Base-by-base conservation (phyloP, 805 yeast species). In the Candida oleophila region DNA sequence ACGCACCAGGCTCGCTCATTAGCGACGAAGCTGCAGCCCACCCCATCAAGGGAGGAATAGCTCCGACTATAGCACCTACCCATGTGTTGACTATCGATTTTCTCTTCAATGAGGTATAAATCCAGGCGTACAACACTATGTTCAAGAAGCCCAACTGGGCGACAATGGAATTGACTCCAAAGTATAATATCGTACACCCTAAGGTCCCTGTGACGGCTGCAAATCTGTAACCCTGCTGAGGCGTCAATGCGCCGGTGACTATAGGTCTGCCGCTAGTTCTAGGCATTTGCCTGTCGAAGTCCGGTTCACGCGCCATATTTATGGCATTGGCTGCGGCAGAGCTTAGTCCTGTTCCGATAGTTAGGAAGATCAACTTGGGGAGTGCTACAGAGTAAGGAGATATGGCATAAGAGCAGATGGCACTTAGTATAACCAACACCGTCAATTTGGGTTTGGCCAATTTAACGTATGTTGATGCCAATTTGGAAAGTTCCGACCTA, bases 31-130 rank as follows among this genome's bases (percentile, higher is more conserved):
- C 89, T 1, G 76, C 75, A 2, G 96, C 97, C 99, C 99, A 94
- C 2, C 99, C 99, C 99, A 94, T 94, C 43, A 94, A 75, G 18
- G 99, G 99, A 0, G 99, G 99, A 41, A 94, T 87, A 0, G 97
- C 99, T 3, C 99, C 99, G 3, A 94, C 99, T n/a, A 94, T 64
- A 0, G 99, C 99, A 16, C 99, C 99, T 2, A 94, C 94, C 99
- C 99, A 94, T 0, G 99, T 94, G 65, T 94, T 94, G 36, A 87
- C 63, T 43, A 94, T 92, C 20, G 88, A 83, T 49, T 76, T 80
- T 46, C 99, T 77, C 61, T 94, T 94, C 62, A 94, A 69, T 0
- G 97, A 85, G 0, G 99, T 94, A 69, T 94, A 94, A 0, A 85
- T 66, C 87, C 98, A 91, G 0, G 95, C 83, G 60, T 94, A 94